Base-by-base conservation (phyloP, 2,329 filamentous ascomycete genomes). In the Aschersonia sp. region DNA sequence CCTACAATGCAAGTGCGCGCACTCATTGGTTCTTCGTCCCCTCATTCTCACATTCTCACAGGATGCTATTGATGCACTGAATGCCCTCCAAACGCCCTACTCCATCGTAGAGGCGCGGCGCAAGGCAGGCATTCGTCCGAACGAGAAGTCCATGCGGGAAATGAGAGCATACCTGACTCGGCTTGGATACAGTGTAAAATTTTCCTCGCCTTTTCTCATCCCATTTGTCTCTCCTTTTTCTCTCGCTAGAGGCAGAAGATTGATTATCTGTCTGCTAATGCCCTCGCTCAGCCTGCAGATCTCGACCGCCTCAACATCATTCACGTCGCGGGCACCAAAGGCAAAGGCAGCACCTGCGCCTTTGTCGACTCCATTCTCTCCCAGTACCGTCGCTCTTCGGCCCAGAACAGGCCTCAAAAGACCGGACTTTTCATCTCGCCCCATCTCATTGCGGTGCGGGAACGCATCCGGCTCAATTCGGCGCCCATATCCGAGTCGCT, bases 31-130 rank as follows among this genome's bases (percentile, higher is more conserved):
- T 41, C 7, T 41, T 41, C 7, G 7, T 12, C 7, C 7, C 4
- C 2, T 22, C 22, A 22, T 22, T 22, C 22, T 22, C 22, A 22
- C 22, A 22, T 22, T 22, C 22, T 22, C 22, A 22, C 54, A 94
- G 87, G 87, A 92, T 62, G 92, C 90, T 44, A 81, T 97, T 52
- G 72, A 80, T 55, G 79, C 84, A 40, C 77, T 97, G 59, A 97
- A 97, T 65, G 84, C 86, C 43, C 79, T 97, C 45, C 92, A 98
- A 64, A 87, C 85, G 41, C 94, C 94, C 46, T 90, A 83, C 60
- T 77, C 83, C 45, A 76, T 87, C 46, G 76, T 95, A 14, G 81
- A 94, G 60, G 80, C 83, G 45, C 81, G 92, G 46, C 76, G 80
- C 47, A 85, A 85, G 61, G 83, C 83, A 14, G 84, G 87, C 22